Evolutionary conservation across 225 moss, liverwort and hornwort genomes (phyloP).

Genomic region (Marchantia paleacea): DNA sequence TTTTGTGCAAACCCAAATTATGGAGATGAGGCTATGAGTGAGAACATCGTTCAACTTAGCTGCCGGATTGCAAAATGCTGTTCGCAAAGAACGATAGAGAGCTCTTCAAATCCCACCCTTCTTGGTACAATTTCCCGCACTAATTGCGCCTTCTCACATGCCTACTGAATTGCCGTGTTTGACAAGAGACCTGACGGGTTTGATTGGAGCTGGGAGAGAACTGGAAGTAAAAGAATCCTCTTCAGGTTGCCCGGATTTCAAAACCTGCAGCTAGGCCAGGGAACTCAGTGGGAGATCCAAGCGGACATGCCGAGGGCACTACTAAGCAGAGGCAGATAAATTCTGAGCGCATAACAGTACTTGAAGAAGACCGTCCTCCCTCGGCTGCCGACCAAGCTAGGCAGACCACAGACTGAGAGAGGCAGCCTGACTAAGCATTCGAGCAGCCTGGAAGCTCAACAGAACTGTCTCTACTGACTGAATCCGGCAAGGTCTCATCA

Average conservation of each 20-base stretch:
- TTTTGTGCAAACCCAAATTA: background rate
- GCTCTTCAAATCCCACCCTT: background rate
- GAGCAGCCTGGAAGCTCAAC: background rate
- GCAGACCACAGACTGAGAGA: background rate
- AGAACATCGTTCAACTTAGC: background rate
- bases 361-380: background rate
- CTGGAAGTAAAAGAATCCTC: background rate
- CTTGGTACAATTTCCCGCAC: background rate
- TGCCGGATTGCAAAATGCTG: background rate
- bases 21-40: background rate
- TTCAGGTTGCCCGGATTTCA: background rate
- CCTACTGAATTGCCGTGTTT: background rate
- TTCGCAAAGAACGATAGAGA: background rate
- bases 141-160: background rate
- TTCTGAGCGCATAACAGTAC: background rate
- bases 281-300: constrained; percentile 10
- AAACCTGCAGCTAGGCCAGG: background rate
- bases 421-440: background rate
- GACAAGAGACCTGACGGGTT: background rate
- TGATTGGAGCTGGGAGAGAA: background rate
- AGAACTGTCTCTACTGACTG: background rate
- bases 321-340: background rate
- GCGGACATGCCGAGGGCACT: constrained; percentile 6
- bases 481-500: background rate
- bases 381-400: background rate